phyloP scores from a whole-genome alignment of 768 basidiomycete species.

The Neoboletus subvelutipes region DNA sequence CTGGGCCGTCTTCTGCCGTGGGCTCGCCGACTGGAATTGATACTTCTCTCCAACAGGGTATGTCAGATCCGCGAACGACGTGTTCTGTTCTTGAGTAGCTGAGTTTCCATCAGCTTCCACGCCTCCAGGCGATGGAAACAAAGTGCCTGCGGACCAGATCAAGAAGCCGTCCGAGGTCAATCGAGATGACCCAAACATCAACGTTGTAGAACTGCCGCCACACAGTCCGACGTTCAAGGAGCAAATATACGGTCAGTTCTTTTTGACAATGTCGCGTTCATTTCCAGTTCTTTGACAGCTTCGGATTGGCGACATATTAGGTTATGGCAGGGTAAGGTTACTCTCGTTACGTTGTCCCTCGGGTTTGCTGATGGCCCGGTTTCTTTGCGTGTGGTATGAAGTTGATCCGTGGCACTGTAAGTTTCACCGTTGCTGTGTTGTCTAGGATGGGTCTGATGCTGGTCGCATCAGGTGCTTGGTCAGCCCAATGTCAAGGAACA shows the following conservation, averaged over 20 bases:
- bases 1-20: slow-evolving; percentile 29
- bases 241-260: slow-evolving; percentile 49
- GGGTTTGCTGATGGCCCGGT: slow-evolving; percentile 4
- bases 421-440: slow-evolving; percentile 7
- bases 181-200: slow-evolving; percentile 25
- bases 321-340: slow-evolving; percentile 30
- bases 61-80: neutral
- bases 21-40: slow-evolving; percentile 28
- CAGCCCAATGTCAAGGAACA: slow-evolving; percentile 49
- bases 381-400: neutral
- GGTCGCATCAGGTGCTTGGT: slow-evolving; percentile 21
- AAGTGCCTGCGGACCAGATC: slow-evolving; percentile 32
- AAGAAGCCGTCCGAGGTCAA: slow-evolving; percentile 27
- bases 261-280: neutral
- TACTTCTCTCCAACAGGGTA: slow-evolving; percentile 41
- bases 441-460: slow-evolving; percentile 1
- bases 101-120: slow-evolving; percentile 30
- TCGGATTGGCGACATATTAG: slow-evolving; percentile 10
- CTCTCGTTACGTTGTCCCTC: neutral
- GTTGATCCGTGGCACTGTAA: slow-evolving; percentile 33
- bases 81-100: neutral
- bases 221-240: slow-evolving; percentile 54
- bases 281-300: neutral
- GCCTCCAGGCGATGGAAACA: slow-evolving; percentile 35
- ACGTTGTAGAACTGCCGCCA: slow-evolving; percentile 25